Evolutionary conservation across 2,329 filamentous ascomycete genomes (phyloP).

Genomic region (Periglandula ipomoeae): DNA sequence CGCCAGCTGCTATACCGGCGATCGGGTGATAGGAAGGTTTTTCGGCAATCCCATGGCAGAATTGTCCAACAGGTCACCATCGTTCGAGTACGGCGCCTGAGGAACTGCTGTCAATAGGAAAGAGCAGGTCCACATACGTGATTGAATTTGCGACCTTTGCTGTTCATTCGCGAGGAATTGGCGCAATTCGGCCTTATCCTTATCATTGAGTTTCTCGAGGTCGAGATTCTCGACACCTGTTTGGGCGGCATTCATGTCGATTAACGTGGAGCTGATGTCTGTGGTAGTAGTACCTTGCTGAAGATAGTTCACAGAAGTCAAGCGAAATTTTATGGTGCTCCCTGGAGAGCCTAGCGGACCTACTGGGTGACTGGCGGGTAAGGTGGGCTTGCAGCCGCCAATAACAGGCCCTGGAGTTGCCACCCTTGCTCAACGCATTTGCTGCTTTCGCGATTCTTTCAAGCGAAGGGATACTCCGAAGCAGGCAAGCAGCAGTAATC

Average conservation of each 20-base stretch:
- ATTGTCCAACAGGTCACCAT: neutral
- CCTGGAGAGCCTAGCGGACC: too few species aligned
- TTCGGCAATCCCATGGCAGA: neutral
- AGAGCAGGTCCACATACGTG: slow-evolving; percentile 33
- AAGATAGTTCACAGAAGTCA: neutral
- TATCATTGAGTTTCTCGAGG: slow-evolving; percentile 65
- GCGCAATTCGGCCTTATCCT: slow-evolving; percentile 80
- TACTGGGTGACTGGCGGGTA: neutral
- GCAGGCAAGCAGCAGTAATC: too few species aligned
- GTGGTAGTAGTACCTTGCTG: neutral
- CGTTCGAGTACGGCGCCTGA: neutral
- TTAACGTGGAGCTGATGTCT: neutral
- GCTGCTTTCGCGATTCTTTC: too few species aligned
- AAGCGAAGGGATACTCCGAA: too few species aligned
- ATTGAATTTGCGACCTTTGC: slow-evolving; percentile 65
- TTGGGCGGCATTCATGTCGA: slow-evolving; percentile 26
- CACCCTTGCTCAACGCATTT: too few species aligned
- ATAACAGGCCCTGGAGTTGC: too few species aligned
- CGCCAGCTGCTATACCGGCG: too few species aligned
- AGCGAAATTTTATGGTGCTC: neutral
- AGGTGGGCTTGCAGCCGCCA: neutral
- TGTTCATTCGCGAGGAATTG: slow-evolving; percentile 77
- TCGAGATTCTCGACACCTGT: slow-evolving; percentile 46
- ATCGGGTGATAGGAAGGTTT: too few species aligned
- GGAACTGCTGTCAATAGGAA: neutral